Evolutionary conservation across 352 stramenopile species (phyloP), one percentile per base, ranked within the genome.

Genomic region (Thraustotheca clavata): DNA sequence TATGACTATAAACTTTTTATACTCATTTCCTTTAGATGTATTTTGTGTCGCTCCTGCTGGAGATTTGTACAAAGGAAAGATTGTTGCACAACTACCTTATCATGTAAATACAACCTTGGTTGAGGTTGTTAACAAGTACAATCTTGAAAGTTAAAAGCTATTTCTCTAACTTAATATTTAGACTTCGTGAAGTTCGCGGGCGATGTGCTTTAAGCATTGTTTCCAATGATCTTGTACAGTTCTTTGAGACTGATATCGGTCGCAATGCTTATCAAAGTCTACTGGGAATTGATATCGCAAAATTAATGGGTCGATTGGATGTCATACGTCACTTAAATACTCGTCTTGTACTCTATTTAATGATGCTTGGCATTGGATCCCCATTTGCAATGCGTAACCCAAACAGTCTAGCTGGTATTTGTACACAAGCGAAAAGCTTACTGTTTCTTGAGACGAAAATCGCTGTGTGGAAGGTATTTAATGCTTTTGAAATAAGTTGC

Each of bases 391-490:
- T 11, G 11, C 24, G 41, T 29, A 29, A 65, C 46, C 57, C 36
- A 4, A 43, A 39, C 4, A 57, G 57, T 40, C 39, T 65, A 7
- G 31, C 35, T 7, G 57, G 57, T 3, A 20, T 65, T 20, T 40
- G 52, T 16, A 50, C 47, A 11, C 20, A 55, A n/a, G 57, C 57
- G 31, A 65, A 65, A 29, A 38, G 35, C 27, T 41, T 43, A 22
- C 29, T 65, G 9, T 65, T 65, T 24, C 32, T 65, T 5, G 57
- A 65, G 26, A 65, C 57, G 11, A 65, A 65, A 54, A 65, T 65
- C 41, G 18, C 6, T 12, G 57, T 65, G 16, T 65, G 57, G 57
- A 65, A 65, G 57, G 57, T 65, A 24, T n/a, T n/a, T n/a, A n/a
- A 52, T 3, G 31, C 8, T 16, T 24, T 20, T 22, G 26, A 47